Evolutionary conservation across 2,329 filamentous ascomycete species (phyloP), one percentile per base, ranked within the genome.

Genomic region (Alternaria panax): DNA sequence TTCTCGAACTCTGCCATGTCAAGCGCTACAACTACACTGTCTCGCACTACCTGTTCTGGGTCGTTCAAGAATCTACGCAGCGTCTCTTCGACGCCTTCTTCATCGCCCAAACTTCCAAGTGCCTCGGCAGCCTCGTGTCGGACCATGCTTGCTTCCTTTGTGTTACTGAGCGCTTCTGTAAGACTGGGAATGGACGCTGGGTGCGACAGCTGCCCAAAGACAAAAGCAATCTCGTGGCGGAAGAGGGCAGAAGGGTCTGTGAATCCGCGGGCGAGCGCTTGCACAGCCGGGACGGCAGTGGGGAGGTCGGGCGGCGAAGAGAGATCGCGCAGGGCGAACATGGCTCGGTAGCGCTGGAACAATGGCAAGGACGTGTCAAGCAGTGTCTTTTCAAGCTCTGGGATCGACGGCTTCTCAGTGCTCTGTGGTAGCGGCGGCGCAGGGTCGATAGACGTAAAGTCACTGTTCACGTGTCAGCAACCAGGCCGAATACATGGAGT

Each of bases 1-100:
- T 91, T 92, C 84, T 99, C 95, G 74, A 92, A 97, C 75, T 97
- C 94, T 11, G 93, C 95, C 92, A 99, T 99, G 79, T 99, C 95
- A 67, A 99, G 84, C 43, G 95, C 95, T 56, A 99, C 95, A 70
- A 97, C 88, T 38, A 97, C 89, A 78, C 94, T 98, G 75, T 99
- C 95, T 60, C 93, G 88, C 41, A 99, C 95, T 6, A 99, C 93
- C 77, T 92, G 88, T 79, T 98, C 94, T 62, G 92, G 88, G 77
- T 99, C 96, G 65, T 97, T 83, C 66, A 98, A 80, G 80, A 97
- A 98, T 64, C 84, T 85, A 80, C 87, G 92, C 73, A 99, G 78
- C 4, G 88, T 90, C 56, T 92, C 92, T 75, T 97, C 93, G 12
- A 99, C 95, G 20, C 94, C 94, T 47, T 93, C 90, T 79, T 97